These are phyloP conservation scores for Cyberlindnera suaveolens DNA, from an alignment of 805 yeast species.

Conservation along the genomic window DNA sequence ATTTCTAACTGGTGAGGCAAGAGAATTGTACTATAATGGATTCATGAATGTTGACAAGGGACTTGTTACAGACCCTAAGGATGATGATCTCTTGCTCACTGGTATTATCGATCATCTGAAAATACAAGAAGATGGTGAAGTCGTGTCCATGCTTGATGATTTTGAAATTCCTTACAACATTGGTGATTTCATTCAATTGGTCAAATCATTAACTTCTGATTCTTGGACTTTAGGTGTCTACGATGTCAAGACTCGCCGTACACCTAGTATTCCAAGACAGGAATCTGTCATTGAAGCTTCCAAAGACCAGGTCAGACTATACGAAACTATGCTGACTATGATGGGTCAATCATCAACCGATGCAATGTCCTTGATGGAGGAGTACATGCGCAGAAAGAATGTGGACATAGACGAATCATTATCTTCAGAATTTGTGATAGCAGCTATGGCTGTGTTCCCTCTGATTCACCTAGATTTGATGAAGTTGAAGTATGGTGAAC, in stretches of 20 bases:
- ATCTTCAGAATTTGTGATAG: constrained; percentile 32
- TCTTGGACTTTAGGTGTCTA: constrained; percentile 26
- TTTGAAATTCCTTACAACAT: constrained; percentile 3
- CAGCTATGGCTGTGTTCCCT: constrained; percentile 37
- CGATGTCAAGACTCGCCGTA: constrained; percentile 60
- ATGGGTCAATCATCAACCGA: constrained; percentile 24
- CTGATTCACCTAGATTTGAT: constrained; percentile 25
- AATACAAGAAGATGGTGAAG: background rate
- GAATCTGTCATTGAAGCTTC: constrained; percentile 42
- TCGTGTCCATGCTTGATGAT: background rate
- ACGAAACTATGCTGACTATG: constrained; percentile 41
- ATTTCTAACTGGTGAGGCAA: constrained; percentile 43
- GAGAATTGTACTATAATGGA: constrained; percentile 50
- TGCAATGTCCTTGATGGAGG: constrained; percentile 37
- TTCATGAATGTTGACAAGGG: constrained; percentile 12
- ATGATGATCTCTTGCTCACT: constrained; percentile 42
- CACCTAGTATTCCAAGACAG: constrained; percentile 40
- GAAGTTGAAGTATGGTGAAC: constrained; percentile 37
- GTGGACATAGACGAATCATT: constrained; percentile 45
- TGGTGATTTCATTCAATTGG: constrained; percentile 7
- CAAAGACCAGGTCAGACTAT: constrained; percentile 55
- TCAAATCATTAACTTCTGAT: too few species aligned
- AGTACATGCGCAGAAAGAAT: constrained; percentile 41
- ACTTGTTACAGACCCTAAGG: constrained; percentile 9
- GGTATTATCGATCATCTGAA: constrained; percentile 56